Conservation (phyloP, 225 moss, liverwort and hornwort genomes). For the Bryoerythrophyllum caledonicum region DNA sequence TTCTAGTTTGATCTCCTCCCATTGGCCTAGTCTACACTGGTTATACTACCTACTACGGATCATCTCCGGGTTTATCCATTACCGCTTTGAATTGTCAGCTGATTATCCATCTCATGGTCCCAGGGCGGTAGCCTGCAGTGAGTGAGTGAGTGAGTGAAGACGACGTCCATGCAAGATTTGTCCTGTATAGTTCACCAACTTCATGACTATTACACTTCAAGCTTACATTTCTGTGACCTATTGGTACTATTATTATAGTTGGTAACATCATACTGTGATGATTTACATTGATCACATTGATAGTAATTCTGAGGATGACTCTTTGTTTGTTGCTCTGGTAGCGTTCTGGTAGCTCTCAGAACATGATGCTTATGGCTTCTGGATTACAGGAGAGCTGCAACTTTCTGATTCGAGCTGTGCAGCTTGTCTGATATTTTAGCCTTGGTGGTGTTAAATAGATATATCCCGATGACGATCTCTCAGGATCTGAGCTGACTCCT, state of each 20-base stretch:
- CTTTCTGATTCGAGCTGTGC: conserved; percentile 15
- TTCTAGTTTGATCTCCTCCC: no score
- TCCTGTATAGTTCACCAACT: conserved; percentile 30
- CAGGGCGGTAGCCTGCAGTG: conserved; percentile 15
- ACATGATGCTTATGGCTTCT: neutral
- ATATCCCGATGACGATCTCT: neutral
- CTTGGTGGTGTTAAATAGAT: neutral
- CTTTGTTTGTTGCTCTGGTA: no score
- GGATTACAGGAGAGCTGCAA: neutral
- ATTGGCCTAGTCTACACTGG: conserved; percentile 29
- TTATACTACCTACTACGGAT: neutral
- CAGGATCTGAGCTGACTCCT: conserved; percentile 7
- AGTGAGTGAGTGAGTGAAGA: conserved; percentile 26
- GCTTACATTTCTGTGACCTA: conserved; percentile 12
- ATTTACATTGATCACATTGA: neutral
- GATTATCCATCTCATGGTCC: conserved; percentile 18
- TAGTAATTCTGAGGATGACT: no score
- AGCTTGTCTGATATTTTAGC: neutral
- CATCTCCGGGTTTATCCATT: conserved; percentile 21
- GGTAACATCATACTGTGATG: neutral
- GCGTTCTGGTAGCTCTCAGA: neutral
- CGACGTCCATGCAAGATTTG: conserved; percentile 36
- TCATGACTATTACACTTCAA: conserved; percentile 35
- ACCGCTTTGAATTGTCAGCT: conserved; percentile 7
- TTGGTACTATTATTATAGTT: neutral